These are phyloP conservation scores for Forsythia suspensa DNA, from an alignment of 257 asterid species.

Conservation along the genomic window DNA sequence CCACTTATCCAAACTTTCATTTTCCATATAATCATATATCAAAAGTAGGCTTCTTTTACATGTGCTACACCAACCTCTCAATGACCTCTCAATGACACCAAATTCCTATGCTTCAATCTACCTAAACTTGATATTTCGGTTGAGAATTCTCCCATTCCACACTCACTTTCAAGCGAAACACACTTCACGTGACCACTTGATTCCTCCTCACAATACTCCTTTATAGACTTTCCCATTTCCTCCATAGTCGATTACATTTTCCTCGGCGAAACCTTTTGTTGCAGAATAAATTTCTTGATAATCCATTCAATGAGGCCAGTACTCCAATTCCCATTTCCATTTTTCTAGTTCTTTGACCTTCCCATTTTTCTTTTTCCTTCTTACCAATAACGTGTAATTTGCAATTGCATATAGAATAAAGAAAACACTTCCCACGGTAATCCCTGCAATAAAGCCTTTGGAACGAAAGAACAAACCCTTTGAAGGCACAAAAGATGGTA, in stretches of 20 bases:
- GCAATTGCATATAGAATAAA: not conserved
- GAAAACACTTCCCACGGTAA: constrained; percentile 4
- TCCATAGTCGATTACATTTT: constrained; percentile 46
- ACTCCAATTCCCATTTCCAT: constrained; percentile 45
- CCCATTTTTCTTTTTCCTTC: constrained; percentile 23
- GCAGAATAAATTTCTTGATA: constrained; percentile 39
- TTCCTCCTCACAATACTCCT: constrained; percentile 36
- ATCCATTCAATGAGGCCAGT: constrained; percentile 43
- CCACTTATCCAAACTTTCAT: constrained; percentile 65
- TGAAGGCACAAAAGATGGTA: constrained; percentile 41
- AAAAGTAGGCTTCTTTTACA: constrained; percentile 57
- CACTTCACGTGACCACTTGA: constrained; percentile 41
- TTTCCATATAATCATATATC: constrained; percentile 75
- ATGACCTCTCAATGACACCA: constrained; percentile 27
- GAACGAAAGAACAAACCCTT: constrained; percentile 22
- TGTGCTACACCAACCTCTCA: constrained; percentile 84
- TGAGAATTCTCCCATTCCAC: constrained; percentile 53
- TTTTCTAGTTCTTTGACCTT: constrained; percentile 33
- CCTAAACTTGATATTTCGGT: constrained; percentile 80
- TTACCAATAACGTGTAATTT: constrained; percentile 9
- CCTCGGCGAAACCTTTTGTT: constrained; percentile 38
- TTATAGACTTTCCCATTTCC: constrained; percentile 50
- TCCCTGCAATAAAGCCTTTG: constrained; percentile 30
- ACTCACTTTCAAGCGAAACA: constrained; percentile 36
- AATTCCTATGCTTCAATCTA: constrained; percentile 62